These are phyloP conservation scores for Candida sakaeoensis DNA, from an alignment of 805 yeast genomes.

Conservation along the genomic window DNA sequence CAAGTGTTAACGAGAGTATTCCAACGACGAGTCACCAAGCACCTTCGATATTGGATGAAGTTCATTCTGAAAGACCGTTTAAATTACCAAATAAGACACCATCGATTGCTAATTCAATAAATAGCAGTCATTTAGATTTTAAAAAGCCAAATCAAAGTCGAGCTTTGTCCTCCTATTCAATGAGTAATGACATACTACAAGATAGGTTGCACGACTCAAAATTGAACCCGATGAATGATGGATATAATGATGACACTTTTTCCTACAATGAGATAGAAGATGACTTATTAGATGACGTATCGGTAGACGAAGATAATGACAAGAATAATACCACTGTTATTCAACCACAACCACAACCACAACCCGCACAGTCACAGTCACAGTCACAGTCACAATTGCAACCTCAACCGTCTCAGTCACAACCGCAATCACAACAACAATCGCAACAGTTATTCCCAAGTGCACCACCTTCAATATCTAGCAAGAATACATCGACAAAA, in stretches of 20 bases:
- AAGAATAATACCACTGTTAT: constrained; percentile 3
- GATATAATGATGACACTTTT: constrained; percentile 20
- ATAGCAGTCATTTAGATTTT: constrained; percentile 16
- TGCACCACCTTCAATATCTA: constrained; percentile 12
- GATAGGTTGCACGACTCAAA: background rate
- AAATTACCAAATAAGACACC: constrained; percentile 11
- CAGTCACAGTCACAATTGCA: no score
- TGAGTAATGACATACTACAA: constrained; percentile 3
- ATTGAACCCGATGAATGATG: constrained; percentile 17
- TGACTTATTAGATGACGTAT: constrained; percentile 21
- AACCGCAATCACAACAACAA: no score
- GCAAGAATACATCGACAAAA: constrained; percentile 18
- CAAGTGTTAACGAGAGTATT: constrained; percentile 12
- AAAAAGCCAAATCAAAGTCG: constrained; percentile 11
- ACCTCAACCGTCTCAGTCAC: no score
- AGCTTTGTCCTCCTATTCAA: constrained; percentile 12
- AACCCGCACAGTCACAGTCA: no score
- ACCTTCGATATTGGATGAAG: constrained; percentile 3
- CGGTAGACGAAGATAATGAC: constrained; percentile 26
- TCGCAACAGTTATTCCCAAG: constrained; percentile 3
- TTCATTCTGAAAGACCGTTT: constrained; percentile 3
- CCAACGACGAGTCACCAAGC: constrained; percentile 5
- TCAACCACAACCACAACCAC: constrained; percentile 5
- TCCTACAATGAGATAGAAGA: constrained; percentile 22
- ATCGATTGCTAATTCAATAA: constrained; percentile 20